Evolutionary conservation across 2,329 filamentous ascomycete genomes (phyloP), one percentile per base, ranked within the genome.

Genomic region (Scedosporium dehoogii): DNA sequence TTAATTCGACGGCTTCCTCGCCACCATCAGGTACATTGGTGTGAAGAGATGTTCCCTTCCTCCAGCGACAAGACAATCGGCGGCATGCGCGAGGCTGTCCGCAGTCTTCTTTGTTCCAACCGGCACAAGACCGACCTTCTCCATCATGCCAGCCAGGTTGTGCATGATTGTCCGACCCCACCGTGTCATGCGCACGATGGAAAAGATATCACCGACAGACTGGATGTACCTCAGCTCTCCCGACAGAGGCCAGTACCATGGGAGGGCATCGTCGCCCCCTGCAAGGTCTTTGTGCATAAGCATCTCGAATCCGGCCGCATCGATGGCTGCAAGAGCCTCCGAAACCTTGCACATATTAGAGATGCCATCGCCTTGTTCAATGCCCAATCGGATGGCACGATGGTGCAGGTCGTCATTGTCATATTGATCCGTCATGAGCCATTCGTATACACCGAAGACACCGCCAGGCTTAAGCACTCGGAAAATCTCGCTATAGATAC

Each of bases 11-110:
- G 93, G 91, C 82, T 97, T 97, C 77, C 90, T 86, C 65, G 86
- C 93, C 64, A 97, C 85, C 91, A 97, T 97, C 72, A 97, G 80
- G 78, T 96, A 97, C 93, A 97, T 97, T 63, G 93, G 93, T 1
- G 93, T 97, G 78, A 97, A 97, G n/a, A 97, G 83, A 75, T 96
- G 90, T 79, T 92, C 82, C 74, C 86, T 85, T 42, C 87, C 93
- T 75, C 93, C 93, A 58, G 90, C 91, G 23, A 96, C 92, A 60
- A 97, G 80, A 69, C 85, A 89, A 75, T 97, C 92, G 10, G 85
- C 92, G 38, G 91, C 92, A 63, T 86, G 71, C 5, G 89, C 92
- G 70, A 97, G 78, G 70, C 89, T 92, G 76, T 97, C 89, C 10
- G 92, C 92, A n/a, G 92, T 96, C 85, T 96, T 96, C 78, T 91